Percentiles rank a stretch among this genome's conserved stretches.
Evolutionary conservation across 2,329 filamentous ascomycete genomes (phyloP).

Genomic region (Nemania sp.): DNA sequence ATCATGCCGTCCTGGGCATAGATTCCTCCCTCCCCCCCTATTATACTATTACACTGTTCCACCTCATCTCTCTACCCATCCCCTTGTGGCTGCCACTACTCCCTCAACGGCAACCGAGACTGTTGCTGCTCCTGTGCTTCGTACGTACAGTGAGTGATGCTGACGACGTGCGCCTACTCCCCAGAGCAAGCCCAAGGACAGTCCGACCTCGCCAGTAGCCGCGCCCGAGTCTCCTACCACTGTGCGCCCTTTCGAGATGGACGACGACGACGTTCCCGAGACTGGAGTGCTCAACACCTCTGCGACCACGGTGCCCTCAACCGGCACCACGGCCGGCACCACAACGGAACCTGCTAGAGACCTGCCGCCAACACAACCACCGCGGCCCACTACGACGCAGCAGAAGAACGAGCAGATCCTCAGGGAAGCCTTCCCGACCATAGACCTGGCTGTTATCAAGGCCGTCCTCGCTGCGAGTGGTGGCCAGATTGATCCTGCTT

Average conservation of each 20-base stretch:
- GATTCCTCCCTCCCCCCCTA: conserved; percentile 8
- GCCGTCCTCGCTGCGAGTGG: conserved; percentile 86
- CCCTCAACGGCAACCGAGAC: too few relatives aligned
- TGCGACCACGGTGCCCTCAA: conserved; percentile 31
- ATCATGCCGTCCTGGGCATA: conserved; percentile 23
- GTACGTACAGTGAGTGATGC: background rate
- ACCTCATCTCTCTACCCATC: too few relatives aligned
- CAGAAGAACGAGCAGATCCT: conserved; percentile 87
- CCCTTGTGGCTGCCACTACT: too few relatives aligned
- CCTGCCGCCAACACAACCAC: conserved; percentile 74
- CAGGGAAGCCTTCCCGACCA: conserved; percentile 88
- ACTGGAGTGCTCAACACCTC: conserved; percentile 55
- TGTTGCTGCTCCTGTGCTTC: too few relatives aligned
- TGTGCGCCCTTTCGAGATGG: conserved; percentile 66
- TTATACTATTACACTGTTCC: too few relatives aligned
- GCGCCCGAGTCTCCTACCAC: conserved; percentile 69
- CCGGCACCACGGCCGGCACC: conserved; percentile 35
- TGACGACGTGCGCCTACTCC: conserved; percentile 21
- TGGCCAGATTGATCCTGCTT: conserved; percentile 88
- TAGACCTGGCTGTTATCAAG: conserved; percentile 80
- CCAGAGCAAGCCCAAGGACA: conserved; percentile 48
- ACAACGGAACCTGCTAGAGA: conserved; percentile 44
- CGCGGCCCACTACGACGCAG: conserved; percentile 77
- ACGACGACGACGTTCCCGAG: conserved; percentile 72
- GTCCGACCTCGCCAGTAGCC: conserved; percentile 40